A percentile compares a stretch with the other conserved stretches of the same genome.
phyloP scores from a whole-genome alignment of 306 rosid genomes.

The Malus orientalis region DNA sequence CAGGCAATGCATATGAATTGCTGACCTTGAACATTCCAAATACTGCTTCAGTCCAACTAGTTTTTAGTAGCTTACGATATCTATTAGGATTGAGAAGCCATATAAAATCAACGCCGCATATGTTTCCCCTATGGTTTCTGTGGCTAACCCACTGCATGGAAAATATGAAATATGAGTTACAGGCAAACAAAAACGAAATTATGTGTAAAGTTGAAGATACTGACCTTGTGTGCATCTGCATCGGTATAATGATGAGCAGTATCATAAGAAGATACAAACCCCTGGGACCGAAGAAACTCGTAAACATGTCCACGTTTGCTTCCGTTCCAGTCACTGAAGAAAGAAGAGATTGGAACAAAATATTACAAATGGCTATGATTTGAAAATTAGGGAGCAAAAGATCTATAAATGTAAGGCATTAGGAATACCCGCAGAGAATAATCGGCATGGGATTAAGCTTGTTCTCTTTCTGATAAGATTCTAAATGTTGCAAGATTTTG shows the following conservation, averaged over 20 bases:
- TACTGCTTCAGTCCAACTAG: conserved; percentile 80
- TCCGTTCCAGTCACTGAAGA: conserved; percentile 90
- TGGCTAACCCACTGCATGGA: conserved; percentile 85
- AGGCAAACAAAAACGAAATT: neutral
- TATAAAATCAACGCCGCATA: conserved; percentile 92
- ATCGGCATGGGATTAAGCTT: conserved; percentile 85
- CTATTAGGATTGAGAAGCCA: conserved; percentile 88
- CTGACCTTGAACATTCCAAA: conserved; percentile 79
- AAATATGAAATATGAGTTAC: neutral
- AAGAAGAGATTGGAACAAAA: conserved; percentile 10
- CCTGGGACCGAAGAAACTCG: conserved; percentile 87
- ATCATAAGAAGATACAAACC: conserved; percentile 89
- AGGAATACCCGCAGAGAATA: conserved; percentile 75
- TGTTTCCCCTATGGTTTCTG: conserved; percentile 90
- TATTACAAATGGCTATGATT: neutral
- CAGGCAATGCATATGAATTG: neutral
- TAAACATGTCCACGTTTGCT: conserved; percentile 98
- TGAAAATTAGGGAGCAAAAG: neutral
- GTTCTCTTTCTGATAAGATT: conserved; percentile 76
- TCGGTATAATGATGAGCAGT: conserved; percentile 88
- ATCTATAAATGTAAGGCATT: neutral
- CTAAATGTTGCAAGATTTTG: conserved; percentile 75
- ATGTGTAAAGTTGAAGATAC: conserved; percentile 4
- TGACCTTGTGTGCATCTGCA: conserved; percentile 86
- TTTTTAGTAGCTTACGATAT: conserved; percentile 53